A percentile compares a stretch with the other conserved stretches of the same genome.
Evolutionary conservation across 768 basidiomycete genomes (phyloP).

Genomic region (Amanita rubescens): DNA sequence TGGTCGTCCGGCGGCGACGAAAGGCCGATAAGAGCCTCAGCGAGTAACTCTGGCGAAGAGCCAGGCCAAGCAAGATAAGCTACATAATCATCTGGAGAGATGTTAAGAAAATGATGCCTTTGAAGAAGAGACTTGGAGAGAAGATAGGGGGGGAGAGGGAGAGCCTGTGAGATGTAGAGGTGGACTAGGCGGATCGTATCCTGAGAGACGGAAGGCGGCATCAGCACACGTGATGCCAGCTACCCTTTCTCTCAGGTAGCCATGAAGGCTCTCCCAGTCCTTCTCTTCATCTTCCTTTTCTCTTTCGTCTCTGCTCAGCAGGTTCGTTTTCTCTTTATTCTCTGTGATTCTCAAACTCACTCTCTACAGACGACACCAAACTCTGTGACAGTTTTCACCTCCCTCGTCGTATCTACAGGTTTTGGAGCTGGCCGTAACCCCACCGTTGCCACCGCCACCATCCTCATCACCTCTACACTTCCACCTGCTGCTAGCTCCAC

Average conservation of each 20-base stretch:
- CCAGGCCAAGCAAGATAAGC: constrained; percentile 69
- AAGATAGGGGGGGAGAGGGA: constrained; percentile 53
- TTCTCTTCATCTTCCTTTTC: background rate
- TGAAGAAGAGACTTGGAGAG: constrained; percentile 52
- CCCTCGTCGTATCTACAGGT: constrained; percentile 28
- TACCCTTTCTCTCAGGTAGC: constrained; percentile 21
- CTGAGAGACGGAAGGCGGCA: constrained; percentile 19
- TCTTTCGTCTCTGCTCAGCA: constrained; percentile 4
- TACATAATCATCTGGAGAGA: constrained; percentile 40
- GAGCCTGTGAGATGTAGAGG: constrained; percentile 46
- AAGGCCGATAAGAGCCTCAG: constrained; percentile 29
- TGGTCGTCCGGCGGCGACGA: constrained; percentile 29
- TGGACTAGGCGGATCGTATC: constrained; percentile 42
- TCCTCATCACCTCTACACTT: constrained; percentile 40
- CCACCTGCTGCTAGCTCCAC: constrained; percentile 15
- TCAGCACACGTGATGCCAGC: constrained; percentile 13
- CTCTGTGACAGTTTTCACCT: constrained; percentile 30
- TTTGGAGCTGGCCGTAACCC: constrained; percentile 33
- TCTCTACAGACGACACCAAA: constrained; percentile 7
- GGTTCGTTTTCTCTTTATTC: background rate
- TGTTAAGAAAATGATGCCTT: constrained; percentile 56
- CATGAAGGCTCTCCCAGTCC: constrained; percentile 13
- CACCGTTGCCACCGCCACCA: constrained; percentile 32
- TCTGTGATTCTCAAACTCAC: background rate
- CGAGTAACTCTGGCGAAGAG: constrained; percentile 16